Conservation (phyloP, 1,284 basidiomycete genomes). For the Mycosarcoma maydis region DNA sequence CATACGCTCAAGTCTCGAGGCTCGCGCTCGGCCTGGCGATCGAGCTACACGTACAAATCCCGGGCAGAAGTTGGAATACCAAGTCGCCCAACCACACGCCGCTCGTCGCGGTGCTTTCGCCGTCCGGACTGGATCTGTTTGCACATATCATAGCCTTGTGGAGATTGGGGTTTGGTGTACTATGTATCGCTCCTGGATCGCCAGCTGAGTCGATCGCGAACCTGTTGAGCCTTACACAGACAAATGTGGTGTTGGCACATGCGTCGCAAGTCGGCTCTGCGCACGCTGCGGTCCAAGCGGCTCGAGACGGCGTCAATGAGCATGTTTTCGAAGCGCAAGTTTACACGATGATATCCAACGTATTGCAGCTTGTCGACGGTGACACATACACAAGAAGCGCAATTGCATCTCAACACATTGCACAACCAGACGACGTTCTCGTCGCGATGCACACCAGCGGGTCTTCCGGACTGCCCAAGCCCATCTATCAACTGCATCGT, state of each 20-base stretch:
- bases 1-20: constrained; percentile 19
- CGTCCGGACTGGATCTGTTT: constrained; percentile 68
- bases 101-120: constrained; percentile 66
- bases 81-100: constrained; percentile 18
- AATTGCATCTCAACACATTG: background rate
- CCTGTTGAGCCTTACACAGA: constrained; percentile 71
- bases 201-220: constrained; percentile 73
- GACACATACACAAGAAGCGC: background rate
- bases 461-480: constrained; percentile 72
- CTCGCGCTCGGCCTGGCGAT: constrained; percentile 11
- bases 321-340: background rate
- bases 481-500: constrained; percentile 60
- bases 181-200: constrained; percentile 68
- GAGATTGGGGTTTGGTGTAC: constrained; percentile 67
- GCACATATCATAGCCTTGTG: constrained; percentile 67
- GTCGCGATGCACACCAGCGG: constrained; percentile 75
- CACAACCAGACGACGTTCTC: constrained; percentile 67
- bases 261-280: constrained; percentile 67
- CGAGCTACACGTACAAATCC: constrained; percentile 6
- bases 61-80: constrained; percentile 7
- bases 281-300: constrained; percentile 12
- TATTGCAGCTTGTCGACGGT: background rate
- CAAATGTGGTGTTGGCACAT: constrained; percentile 71
- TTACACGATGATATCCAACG: constrained; percentile 16
- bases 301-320: background rate